Evolutionary conservation across 345 rosid species (phyloP), one percentile per base, ranked within the genome.

Genomic region (Eucalyptus regnans): DNA sequence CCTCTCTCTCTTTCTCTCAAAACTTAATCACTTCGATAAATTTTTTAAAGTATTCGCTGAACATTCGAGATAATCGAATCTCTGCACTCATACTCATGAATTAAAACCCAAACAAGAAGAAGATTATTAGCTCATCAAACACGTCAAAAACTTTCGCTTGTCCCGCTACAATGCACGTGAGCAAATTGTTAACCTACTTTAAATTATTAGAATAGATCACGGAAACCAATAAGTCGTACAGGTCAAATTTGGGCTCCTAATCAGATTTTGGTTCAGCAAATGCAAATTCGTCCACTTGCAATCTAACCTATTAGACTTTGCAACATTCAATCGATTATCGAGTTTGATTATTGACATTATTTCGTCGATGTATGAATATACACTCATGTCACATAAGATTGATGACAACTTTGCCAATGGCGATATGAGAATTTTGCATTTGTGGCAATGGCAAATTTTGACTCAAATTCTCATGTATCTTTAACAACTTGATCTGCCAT

Each of bases 291-390:
- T 60, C 68, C 31, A 60, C 68, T 60, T 60, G 68, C 31, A 60
- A 60, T 12, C n/a, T 27, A 60, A 6, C 68, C 15, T 12, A 4
- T 27, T 11, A 27, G 3, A 27, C 4, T 0, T 0, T 60, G 7
- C 68, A 60, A 58, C n/a, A 23, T 23, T 58, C 64, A 25, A 11
- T 58, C 7, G 8, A 27, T 60, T 60, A 60, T 60, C 8, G 31
- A 60, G 68, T 27, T 60, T 12, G 29, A 27, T 27, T 27, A 27
- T 27, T 12, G n/a, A 60, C 66, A 27, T 27, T 60, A 60, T 60
- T 4, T 60, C 1, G 3, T 27, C 0, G 1, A 25, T 60, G 31
- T 3, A 1, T 3, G 15, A 27, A 60, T 60, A 60, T 5, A 27
- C 31, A 60, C 31, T 60, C 68, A 27, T 6, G 31, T 60, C 7